phyloP scores from a whole-genome alignment of 1,284 basidiomycete genomes.

The Malassezia sympodialis region DNA sequence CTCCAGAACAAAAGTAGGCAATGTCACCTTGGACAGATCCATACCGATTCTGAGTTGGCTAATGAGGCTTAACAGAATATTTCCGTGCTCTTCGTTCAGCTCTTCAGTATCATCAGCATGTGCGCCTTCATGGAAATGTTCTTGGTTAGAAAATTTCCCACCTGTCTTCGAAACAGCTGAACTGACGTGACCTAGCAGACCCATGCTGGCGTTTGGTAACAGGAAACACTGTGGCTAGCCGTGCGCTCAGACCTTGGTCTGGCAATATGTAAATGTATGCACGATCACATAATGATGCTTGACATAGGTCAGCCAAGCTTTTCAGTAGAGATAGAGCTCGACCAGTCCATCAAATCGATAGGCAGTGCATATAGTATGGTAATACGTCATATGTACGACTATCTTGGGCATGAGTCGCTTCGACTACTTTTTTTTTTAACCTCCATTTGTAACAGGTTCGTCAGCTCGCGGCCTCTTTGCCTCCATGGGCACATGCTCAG shows the following conservation, averaged over 20 bases:
- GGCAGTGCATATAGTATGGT: not conserved
- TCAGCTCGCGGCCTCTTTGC: not conserved
- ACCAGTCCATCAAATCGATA: not conserved
- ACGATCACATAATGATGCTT: not conserved
- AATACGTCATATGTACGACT: not conserved
- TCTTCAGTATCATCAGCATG: constrained; percentile 47
- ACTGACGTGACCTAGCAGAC: constrained; percentile 38
- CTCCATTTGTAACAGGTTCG: not conserved
- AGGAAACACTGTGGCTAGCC: not conserved
- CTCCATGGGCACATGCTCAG: not conserved
- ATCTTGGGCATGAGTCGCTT: not conserved
- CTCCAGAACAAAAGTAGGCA: constrained; percentile 47
- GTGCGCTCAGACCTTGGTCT: constrained; percentile 1
- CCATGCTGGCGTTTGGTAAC: constrained; percentile 22
- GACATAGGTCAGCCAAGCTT: not conserved
- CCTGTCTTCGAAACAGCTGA: constrained; percentile 34
- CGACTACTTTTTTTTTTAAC: not conserved
- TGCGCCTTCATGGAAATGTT: constrained; percentile 41
- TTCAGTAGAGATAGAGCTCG: not conserved
- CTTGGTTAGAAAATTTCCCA: constrained; percentile 28
- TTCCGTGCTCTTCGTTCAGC: constrained; percentile 50
- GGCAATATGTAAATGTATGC: not conserved
- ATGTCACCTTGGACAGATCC: constrained; percentile 84
- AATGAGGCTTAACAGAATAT: constrained; percentile 55
- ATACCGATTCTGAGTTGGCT: constrained; percentile 81